phyloP scores from a whole-genome alignment of 768 basidiomycete species.

The Kwoniella sp. region DNA sequence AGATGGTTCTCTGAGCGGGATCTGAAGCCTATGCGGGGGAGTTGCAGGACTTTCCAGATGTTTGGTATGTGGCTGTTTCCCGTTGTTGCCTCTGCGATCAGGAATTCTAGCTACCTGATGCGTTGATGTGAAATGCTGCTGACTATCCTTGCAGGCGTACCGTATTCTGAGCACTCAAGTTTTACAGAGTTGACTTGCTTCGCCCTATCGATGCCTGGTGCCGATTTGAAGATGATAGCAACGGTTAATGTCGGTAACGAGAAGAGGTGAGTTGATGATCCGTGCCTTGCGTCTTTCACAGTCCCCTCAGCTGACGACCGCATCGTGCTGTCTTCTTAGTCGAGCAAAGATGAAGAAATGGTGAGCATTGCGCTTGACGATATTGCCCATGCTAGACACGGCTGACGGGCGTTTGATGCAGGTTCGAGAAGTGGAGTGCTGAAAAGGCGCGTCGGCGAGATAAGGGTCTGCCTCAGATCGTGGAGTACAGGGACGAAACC shows the following conservation, averaged over 20 bases:
- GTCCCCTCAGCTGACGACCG: slow-evolving; percentile 32
- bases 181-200: slow-evolving; percentile 96
- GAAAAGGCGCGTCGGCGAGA: slow-evolving; percentile 69
- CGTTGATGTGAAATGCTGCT: not conserved
- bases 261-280: slow-evolving; percentile 40
- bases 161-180: slow-evolving; percentile 92
- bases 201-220: slow-evolving; percentile 73
- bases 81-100: not conserved
- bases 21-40: slow-evolving; percentile 71
- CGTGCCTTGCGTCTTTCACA: not conserved
- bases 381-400: not conserved
- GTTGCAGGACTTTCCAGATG: slow-evolving; percentile 69
- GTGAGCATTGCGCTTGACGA: slow-evolving; percentile 21
- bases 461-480: slow-evolving; percentile 50
- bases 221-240: slow-evolving; percentile 85
- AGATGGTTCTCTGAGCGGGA: slow-evolving; percentile 71
- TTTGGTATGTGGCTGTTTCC: slow-evolving; percentile 67
- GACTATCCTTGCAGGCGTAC: slow-evolving; percentile 55
- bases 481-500: slow-evolving; percentile 54
- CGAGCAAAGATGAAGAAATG: slow-evolving; percentile 81
- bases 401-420: slow-evolving; percentile 6
- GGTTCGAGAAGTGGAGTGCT: slow-evolving; percentile 85
- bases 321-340: slow-evolving; percentile 45
- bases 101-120: slow-evolving; percentile 15
- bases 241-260: slow-evolving; percentile 64